Evolutionary conservation across 1,284 basidiomycete species (phyloP), one percentile per base, ranked within the genome.

Genomic region (Stygiomarasmius scandens): DNA sequence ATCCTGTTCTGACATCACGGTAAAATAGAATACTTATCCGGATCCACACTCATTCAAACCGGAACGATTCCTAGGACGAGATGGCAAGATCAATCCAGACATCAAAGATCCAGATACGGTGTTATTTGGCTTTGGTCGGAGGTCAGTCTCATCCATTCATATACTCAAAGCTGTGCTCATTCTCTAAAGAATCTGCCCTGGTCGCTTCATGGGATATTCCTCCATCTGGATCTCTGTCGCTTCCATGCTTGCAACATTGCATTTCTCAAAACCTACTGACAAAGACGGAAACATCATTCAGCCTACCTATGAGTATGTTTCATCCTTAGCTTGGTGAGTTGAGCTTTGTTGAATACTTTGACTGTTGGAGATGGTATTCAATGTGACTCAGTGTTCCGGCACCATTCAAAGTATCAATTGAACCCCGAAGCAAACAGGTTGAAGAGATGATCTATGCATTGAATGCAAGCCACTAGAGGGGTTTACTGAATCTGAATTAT

Each of bases 121-220:
- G 16, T 64, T 66, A 3, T 76, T 74, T 55, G 75, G 72, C 1
- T 75, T 63, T 50, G 75, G 75, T 20, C 63, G 74, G n/a, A 61
- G 74, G 72, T 72, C 46, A 45, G 66, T 62, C 36, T 32, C 22
- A 22, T 36, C 34, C 32, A 10, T 38, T 41, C 29, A 19, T 8
- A 44, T 52, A 14, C 8, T 55, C 20, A 12, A 16, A 32, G 12
- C 3, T 14, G 6, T 16, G 51, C 29, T 22, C 16, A 52, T n/a
- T 47, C 53, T 29, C 44, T 11, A n/a, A 10, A 77, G 78, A 14
- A 74, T 76, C 16, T 79, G 78, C 53, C 75, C 77, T 3, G 78
- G 77, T 9, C 72, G 76, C 52, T 71, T 73, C 64, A 69, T 79
- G 66, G 74, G 71, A 41, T 75, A 77, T 44, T 69, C 74, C 6